Percentiles rank a stretch among this genome's conserved stretches.
Conservation (phyloP, 495 filamentous ascomycete genomes). For the Neurospora terricola region DNA sequence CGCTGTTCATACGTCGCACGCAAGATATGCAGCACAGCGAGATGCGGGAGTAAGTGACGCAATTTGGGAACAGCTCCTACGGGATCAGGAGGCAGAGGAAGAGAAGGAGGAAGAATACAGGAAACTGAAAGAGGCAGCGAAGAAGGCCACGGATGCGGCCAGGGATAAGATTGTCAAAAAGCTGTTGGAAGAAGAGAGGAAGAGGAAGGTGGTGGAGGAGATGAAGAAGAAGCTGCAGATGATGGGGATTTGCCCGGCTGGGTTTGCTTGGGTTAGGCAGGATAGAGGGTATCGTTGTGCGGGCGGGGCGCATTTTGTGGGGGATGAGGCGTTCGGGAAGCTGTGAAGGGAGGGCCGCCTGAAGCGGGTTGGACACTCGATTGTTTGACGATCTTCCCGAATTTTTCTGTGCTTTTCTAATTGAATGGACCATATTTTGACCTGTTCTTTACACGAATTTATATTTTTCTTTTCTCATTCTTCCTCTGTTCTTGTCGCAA, state of each 20-base stretch:
- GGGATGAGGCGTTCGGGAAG: slow-evolving; percentile 2
- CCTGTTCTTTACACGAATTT: neutral
- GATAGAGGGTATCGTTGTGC: slow-evolving; percentile 42
- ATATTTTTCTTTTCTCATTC: accelerated
- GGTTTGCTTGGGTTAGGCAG: slow-evolving; percentile 48
- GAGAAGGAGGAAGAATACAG: slow-evolving; percentile 22
- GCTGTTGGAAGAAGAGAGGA: slow-evolving; percentile 21
- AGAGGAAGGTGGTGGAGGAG: slow-evolving; percentile 27
- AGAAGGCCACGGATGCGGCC: slow-evolving; percentile 10
- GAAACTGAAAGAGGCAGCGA: slow-evolving; percentile 13
- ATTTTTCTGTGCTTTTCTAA: neutral
- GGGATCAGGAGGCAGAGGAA: slow-evolving; percentile 29
- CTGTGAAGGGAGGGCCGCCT: neutral
- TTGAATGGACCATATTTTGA: too few species aligned
- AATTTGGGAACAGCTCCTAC: slow-evolving; percentile 50
- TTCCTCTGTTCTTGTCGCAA: accelerated
- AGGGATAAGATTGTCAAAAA: slow-evolving; percentile 19
- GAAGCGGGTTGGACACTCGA: neutral
- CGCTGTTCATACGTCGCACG: neutral
- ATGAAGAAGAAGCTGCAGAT: slow-evolving; percentile 32
- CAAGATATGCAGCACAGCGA: slow-evolving; percentile 14
- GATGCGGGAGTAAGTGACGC: slow-evolving; percentile 51
- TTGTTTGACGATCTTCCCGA: neutral
- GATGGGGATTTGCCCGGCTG: slow-evolving; percentile 41
- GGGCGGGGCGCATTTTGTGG: slow-evolving; percentile 41